Conservation (phyloP, 768 basidiomycete species). For the Tylopilus rubrobrunneus region DNA sequence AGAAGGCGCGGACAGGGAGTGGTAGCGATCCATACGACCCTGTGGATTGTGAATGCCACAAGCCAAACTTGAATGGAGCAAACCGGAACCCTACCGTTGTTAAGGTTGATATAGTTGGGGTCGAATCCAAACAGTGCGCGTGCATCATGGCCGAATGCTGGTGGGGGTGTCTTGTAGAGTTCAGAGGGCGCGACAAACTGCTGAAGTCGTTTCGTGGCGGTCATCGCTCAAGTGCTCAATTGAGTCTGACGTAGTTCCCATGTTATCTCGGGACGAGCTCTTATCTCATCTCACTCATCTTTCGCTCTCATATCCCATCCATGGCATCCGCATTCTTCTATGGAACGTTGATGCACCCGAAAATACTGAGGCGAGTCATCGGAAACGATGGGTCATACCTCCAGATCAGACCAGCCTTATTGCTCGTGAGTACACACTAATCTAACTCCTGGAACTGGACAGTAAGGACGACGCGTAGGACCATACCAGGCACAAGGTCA, state of each 20-base stretch:
- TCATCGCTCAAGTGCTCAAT: neutral
- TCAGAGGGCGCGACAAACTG: neutral
- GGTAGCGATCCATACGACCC: slow-evolving; percentile 61
- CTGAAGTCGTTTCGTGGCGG: neutral
- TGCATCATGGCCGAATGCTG: slow-evolving; percentile 54
- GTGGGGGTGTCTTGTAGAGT: slow-evolving; percentile 28
- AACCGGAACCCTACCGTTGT: slow-evolving; percentile 54
- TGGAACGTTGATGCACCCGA: slow-evolving; percentile 87
- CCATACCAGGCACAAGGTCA: too few species aligned
- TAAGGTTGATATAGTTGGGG: slow-evolving; percentile 58
- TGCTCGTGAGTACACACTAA: slow-evolving; percentile 25
- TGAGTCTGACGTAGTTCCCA: neutral
- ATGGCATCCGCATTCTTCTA: slow-evolving; percentile 73
- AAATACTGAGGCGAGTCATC: slow-evolving; percentile 75
- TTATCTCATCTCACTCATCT: neutral
- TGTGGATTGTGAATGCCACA: slow-evolving; percentile 16
- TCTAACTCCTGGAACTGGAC: too few species aligned
- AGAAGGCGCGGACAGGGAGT: slow-evolving; percentile 44
- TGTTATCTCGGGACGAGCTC: neutral
- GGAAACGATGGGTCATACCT: slow-evolving; percentile 61
- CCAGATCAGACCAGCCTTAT: slow-evolving; percentile 65
- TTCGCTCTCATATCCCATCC: neutral
- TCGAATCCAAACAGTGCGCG: slow-evolving; percentile 55
- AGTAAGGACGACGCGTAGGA: too few species aligned
- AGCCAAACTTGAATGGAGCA: too few species aligned